A percentile compares a stretch with the other conserved stretches of the same genome.
Evolutionary conservation across 176 grass and related monocot genomes (phyloP).

Genomic region (maize (Zea mays)): Zm-B73-REFERENCE-NAM-5.0 NC_050103.1:152795501-152796000

Average conservation of each 20-base stretch:
- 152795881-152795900: neutral
- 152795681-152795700: neutral
- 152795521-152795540: neutral
- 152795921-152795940: conserved; percentile 2
- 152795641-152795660: neutral
- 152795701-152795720: neutral
- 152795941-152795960: neutral
- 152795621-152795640: neutral
- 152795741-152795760: conserved; percentile 12
- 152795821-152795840: neutral
- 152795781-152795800: neutral
- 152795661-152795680: neutral
- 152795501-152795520: neutral
- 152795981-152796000: neutral
- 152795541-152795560: conserved; percentile 7
- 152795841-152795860: neutral
- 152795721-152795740: neutral
- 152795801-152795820: neutral
- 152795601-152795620: conserved; percentile 5
- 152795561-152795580: neutral
- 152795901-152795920: neutral
- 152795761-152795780: neutral
- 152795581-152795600: neutral
- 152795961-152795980: neutral
- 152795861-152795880: neutral